phyloP scores from a whole-genome alignment of 2,329 filamentous ascomycete genomes.

The Rugonectria rugulosa region DNA sequence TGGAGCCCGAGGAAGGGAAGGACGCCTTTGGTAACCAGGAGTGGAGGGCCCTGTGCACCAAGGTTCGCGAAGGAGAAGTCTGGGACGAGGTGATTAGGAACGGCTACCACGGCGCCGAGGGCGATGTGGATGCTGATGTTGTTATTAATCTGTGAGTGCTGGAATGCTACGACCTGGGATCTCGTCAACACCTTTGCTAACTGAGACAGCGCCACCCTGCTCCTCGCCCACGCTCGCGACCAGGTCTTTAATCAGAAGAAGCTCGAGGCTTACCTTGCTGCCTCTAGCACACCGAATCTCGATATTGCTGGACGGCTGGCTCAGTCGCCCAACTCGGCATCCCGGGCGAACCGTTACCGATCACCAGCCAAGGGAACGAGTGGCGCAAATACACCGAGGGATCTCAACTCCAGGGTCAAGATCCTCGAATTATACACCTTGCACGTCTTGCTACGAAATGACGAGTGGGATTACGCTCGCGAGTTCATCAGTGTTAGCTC shows the following conservation, averaged over 20 bases:
- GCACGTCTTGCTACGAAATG: slow-evolving; percentile 91
- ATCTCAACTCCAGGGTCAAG: slow-evolving; percentile 85
- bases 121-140: slow-evolving; percentile 92
- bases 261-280: slow-evolving; percentile 87
- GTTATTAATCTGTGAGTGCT: slow-evolving; percentile 80
- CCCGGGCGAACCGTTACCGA: slow-evolving; percentile 48
- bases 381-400: slow-evolving; percentile 82
- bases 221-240: slow-evolving; percentile 86
- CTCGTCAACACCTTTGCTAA: slow-evolving; percentile 24
- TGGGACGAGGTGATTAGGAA: slow-evolving; percentile 92
- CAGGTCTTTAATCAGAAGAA: slow-evolving; percentile 86
- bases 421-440: slow-evolving; percentile 95
- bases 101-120: slow-evolving; percentile 88
- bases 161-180: slow-evolving; percentile 15
- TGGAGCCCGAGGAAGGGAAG: slow-evolving; percentile 91
- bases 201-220: slow-evolving; percentile 76
- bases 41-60: slow-evolving; percentile 82
- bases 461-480: slow-evolving; percentile 94
- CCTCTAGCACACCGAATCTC: slow-evolving; percentile 75
- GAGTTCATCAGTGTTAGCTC: slow-evolving; percentile 90
- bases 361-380: slow-evolving; percentile 59
- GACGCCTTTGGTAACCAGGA: slow-evolving; percentile 83
- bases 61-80: slow-evolving; percentile 87
- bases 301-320: slow-evolving; percentile 73
- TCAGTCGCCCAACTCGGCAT: slow-evolving; percentile 49